phyloP scores from a whole-genome alignment of 225 moss, liverwort and hornwort species.

The Straminergon stramineum region DNA sequence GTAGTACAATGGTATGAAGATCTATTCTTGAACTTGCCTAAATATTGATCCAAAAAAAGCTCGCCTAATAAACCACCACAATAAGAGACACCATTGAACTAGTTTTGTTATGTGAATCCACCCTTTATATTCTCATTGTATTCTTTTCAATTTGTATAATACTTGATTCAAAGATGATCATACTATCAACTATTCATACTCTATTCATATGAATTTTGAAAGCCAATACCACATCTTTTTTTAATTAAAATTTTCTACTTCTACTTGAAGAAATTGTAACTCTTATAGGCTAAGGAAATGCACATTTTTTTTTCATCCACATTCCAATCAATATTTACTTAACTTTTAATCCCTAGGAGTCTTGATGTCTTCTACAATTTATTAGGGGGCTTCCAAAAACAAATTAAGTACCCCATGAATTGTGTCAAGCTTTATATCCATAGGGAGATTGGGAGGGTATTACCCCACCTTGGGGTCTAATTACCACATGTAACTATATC shows the following conservation, averaged over 20 bases:
- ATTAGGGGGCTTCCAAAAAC: not conserved
- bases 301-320: not conserved
- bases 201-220: not conserved
- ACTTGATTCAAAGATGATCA: not conserved
- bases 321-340: not conserved
- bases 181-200: not conserved
- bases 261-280: not conserved
- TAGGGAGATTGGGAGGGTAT: too few species aligned
- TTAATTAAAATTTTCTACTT: not conserved
- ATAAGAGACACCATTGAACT: not conserved
- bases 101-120: not conserved
- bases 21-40: not conserved
- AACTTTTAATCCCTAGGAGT: not conserved
- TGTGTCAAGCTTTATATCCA: not conserved
- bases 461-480: too few species aligned
- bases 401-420: not conserved
- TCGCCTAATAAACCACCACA: rapidly evolving
- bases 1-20: not conserved
- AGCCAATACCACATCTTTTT: not conserved
- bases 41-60: not conserved
- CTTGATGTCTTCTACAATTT: not conserved
- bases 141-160: not conserved
- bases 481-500: too few species aligned
- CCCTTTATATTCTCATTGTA: not conserved
- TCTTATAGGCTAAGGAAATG: not conserved